phyloP scores from a whole-genome alignment of 306 rosid genomes.

The Trichosanthes truncata region DNA sequence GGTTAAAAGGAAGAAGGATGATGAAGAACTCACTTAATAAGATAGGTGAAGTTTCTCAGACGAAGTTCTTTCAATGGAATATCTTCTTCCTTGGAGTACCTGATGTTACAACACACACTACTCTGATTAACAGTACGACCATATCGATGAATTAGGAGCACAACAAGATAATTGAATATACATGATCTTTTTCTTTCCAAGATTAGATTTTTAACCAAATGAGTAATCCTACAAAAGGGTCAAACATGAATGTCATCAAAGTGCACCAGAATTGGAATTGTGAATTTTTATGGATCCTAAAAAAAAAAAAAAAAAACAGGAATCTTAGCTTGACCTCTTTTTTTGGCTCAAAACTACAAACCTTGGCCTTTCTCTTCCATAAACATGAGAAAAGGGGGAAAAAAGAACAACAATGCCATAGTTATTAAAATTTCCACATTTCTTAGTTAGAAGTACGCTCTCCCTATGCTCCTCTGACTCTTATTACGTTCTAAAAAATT shows the following conservation, averaged over 20 bases:
- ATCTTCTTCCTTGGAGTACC: constrained; percentile 91
- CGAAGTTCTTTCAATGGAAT: constrained; percentile 37
- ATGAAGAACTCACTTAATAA: constrained; percentile 56
- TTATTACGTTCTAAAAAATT: not conserved
- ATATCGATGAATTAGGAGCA: not conserved
- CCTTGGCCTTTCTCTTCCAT: not conserved
- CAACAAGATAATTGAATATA: not conserved
- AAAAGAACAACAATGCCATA: not conserved
- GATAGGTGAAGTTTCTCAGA: constrained; percentile 65
- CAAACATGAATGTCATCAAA: not conserved
- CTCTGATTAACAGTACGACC: not conserved
- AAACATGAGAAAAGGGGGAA: not conserved
- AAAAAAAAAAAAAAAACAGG: not conserved
- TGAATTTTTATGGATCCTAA: not conserved
- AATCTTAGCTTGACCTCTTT: not conserved
- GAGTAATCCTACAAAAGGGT: not conserved
- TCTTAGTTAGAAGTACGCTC: not conserved
- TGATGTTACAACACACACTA: constrained; percentile 16
- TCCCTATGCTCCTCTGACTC: not conserved
- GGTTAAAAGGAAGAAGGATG: not conserved
- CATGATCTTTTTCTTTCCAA: not conserved
- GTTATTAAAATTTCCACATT: not conserved
- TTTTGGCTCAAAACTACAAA: not conserved
- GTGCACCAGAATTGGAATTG: not conserved
- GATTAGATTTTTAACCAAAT: not conserved